A percentile compares a stretch with the other conserved stretches of the same genome.
These are phyloP conservation scores for Rhynchospora tenuis DNA, from an alignment of 176 grass and related monocot genomes.

Conservation along the genomic window DNA sequence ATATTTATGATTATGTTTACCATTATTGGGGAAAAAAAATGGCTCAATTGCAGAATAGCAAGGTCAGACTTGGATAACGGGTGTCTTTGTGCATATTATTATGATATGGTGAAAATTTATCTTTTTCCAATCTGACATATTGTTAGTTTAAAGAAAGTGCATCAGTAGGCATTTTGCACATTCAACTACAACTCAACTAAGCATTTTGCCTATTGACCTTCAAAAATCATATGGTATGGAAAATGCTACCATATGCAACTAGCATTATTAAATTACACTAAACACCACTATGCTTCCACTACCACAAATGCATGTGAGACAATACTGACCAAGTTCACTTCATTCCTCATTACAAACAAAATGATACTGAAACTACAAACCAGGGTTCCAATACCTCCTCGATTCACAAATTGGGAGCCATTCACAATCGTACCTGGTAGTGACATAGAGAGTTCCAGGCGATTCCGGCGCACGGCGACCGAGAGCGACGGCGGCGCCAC, in stretches of 20 bases:
- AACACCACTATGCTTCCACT: neutral
- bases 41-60: neutral
- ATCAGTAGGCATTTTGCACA: neutral
- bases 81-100: neutral
- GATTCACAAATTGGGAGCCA: neutral
- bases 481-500: slow-evolving; percentile 42
- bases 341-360: neutral
- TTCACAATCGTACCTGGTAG: slow-evolving; percentile 39
- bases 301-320: neutral
- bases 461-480: slow-evolving; percentile 43
- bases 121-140: neutral
- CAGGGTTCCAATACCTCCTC: neutral
- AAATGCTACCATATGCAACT: neutral
- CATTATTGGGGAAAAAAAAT: neutral
- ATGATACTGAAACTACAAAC: neutral
- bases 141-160: neutral
- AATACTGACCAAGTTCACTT: neutral
- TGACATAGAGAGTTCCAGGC: slow-evolving; percentile 70
- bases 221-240: neutral
- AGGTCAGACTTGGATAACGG: neutral
- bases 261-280: neutral
- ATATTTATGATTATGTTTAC: neutral
- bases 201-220: neutral
- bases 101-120: neutral
- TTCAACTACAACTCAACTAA: too few relatives aligned